Conservation (phyloP, 805 yeast species). For the Metschnikowia corniflorae region DNA sequence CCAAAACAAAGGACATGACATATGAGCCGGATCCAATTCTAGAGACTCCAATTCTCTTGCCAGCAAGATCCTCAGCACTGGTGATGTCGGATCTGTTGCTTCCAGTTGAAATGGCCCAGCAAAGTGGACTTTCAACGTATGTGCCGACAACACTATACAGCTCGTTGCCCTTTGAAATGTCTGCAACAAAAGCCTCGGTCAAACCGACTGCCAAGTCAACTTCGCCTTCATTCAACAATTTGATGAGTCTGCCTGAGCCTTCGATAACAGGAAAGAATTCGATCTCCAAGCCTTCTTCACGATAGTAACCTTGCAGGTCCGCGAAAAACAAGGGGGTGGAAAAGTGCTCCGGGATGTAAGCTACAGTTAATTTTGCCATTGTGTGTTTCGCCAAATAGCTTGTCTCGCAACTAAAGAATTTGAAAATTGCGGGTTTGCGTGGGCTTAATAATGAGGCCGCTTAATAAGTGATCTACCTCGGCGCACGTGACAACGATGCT, state of each 20-base stretch:
- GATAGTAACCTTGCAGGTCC: constrained; percentile 52
- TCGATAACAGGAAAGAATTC: constrained; percentile 71
- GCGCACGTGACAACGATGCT: too few relatives aligned
- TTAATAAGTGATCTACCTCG: too few relatives aligned
- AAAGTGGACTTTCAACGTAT: constrained; percentile 79
- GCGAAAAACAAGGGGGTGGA: constrained; percentile 84
- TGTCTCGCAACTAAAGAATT: too few relatives aligned
- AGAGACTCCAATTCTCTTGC: constrained; percentile 69
- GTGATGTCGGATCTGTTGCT: constrained; percentile 51
- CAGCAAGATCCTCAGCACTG: constrained; percentile 52
- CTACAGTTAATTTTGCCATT: constrained; percentile 45
- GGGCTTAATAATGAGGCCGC: too few relatives aligned
- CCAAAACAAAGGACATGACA: constrained; percentile 86
- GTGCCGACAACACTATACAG: constrained; percentile 70
- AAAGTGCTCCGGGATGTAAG: constrained; percentile 89
- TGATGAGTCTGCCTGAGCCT: constrained; percentile 86
- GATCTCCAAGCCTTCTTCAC: constrained; percentile 47
- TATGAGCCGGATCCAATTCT: constrained; percentile 90
- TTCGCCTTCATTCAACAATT: constrained; percentile 57
- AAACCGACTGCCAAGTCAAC: constrained; percentile 83
- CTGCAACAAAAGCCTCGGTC: constrained; percentile 88
- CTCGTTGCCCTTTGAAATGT: constrained; percentile 66
- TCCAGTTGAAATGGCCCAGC: constrained; percentile 91
- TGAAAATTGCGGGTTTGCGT: too few relatives aligned
- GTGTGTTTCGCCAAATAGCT: too few relatives aligned